Evolutionary conservation across 257 asterid species (phyloP).

Genomic region (Misopates orontium): DNA sequence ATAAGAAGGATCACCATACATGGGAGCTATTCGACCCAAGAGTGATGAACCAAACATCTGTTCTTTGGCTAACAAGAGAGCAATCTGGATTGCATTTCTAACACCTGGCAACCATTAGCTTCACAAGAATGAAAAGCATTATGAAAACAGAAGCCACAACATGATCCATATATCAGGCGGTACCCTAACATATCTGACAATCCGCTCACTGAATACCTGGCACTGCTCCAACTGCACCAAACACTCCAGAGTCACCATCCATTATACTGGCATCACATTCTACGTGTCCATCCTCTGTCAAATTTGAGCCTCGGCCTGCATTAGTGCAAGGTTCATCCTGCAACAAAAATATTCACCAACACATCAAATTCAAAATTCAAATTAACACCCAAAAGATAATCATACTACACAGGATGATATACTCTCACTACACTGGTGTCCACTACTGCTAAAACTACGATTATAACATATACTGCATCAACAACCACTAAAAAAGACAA

Average conservation of each 20-base stretch:
- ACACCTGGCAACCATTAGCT: constrained; percentile 83
- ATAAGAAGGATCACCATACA: constrained; percentile 53
- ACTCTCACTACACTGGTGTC: no score
- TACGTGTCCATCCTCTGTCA: constrained; percentile 88
- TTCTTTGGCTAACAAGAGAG: constrained; percentile 83
- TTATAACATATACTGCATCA: no score
- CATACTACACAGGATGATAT: neutral
- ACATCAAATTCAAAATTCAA: constrained; percentile 11
- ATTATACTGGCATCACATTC: constrained; percentile 97
- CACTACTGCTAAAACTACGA: no score
- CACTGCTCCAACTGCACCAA: constrained; percentile 97
- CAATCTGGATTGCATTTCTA: constrained; percentile 84
- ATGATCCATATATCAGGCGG: constrained; percentile 1
- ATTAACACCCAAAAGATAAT: neutral
- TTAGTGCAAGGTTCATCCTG: constrained; percentile 95
- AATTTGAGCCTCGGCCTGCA: constrained; percentile 94
- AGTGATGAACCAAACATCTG: constrained; percentile 75
- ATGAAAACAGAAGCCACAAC: constrained; percentile 37
- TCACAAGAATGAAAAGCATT: constrained; percentile 52
- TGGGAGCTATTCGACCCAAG: constrained; percentile 88
- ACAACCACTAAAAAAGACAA: no score
- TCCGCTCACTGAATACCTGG: constrained; percentile 54
- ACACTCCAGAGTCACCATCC: constrained; percentile 89
- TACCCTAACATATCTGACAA: neutral
- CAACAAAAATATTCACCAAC: neutral